Evolutionary conservation across 225 moss, liverwort and hornwort genomes (phyloP).

Genomic region (Pseudoscleropodium purum): DNA sequence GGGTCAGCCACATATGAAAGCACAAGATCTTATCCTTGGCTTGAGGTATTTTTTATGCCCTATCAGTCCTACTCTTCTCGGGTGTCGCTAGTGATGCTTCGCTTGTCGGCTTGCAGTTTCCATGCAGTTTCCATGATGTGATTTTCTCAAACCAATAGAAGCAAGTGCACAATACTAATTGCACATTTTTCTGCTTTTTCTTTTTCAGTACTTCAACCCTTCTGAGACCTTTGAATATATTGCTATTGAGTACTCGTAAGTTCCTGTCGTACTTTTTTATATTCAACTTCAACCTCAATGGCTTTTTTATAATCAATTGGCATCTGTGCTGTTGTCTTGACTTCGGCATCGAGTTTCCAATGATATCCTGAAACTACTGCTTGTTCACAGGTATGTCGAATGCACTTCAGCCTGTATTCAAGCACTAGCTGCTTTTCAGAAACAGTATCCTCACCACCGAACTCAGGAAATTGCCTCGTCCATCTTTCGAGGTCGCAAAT

Average conservation of each 20-base stretch:
- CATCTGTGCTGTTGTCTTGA: not conserved
- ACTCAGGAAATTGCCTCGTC: not conserved
- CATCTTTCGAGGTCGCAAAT: not conserved
- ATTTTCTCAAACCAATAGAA: not conserved
- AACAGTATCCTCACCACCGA: not conserved
- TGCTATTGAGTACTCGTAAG: not conserved
- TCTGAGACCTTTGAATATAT: not conserved
- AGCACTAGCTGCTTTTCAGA: not conserved
- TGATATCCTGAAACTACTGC: not conserved
- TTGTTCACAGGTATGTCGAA: not conserved
- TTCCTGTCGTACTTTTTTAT: not conserved
- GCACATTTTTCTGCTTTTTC: not conserved
- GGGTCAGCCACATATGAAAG: not conserved
- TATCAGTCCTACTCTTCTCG: not conserved
- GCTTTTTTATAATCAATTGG: not conserved
- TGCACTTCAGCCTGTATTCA: not conserved
- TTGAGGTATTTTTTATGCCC: not conserved
- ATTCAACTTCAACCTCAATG: not conserved
- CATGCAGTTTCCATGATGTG: not conserved
- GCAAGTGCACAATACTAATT: not conserved
- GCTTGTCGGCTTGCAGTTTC: not conserved
- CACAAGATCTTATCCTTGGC: not conserved
- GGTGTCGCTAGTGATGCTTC: not conserved
- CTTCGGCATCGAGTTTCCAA: not conserved
- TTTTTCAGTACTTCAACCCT: not conserved